Percentiles rank a stretch among this genome's conserved stretches.
Conservation (phyloP, 306 rosid species). For the Amphicarpaea edgeworthii region DNA sequence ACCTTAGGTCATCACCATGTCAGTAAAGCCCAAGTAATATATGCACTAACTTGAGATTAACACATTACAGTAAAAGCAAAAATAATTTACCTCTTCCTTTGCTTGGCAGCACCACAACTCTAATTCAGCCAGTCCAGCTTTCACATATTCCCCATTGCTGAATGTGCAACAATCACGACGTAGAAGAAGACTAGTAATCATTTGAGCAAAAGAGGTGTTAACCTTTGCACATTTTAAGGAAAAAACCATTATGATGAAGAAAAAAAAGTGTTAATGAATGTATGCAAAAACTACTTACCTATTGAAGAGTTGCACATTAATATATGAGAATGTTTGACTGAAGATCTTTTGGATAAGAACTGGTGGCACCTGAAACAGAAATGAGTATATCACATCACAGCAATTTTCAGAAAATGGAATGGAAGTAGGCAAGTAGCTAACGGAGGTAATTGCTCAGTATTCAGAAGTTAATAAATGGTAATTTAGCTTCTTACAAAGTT, state of each 20-base stretch:
- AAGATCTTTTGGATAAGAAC: constrained; percentile 87
- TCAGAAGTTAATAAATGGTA: constrained; percentile 17
- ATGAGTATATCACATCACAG: constrained; percentile 2
- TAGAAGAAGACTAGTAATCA: constrained; percentile 78
- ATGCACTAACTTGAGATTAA: not conserved
- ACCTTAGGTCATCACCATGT: constrained; percentile 3
- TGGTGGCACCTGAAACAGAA: constrained; percentile 81
- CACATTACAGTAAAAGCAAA: not conserved
- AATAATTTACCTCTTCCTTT: constrained; percentile 70
- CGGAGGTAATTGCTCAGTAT: constrained; percentile 27
- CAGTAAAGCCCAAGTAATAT: not conserved
- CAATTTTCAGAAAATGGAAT: constrained; percentile 22
- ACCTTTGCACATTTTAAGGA: constrained; percentile 22
- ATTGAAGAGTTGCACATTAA: constrained; percentile 94
- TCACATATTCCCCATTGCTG: constrained; percentile 94
- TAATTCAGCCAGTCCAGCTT: constrained; percentile 93
- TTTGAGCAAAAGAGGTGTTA: constrained; percentile 4
- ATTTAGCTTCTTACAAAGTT: constrained; percentile 69
- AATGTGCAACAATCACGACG: constrained; percentile 98
- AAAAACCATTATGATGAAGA: constrained; percentile 14
- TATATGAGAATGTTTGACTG: constrained; percentile 80
- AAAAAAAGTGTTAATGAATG: not conserved
- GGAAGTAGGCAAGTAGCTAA: constrained; percentile 31
- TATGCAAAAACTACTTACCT: constrained; percentile 60
- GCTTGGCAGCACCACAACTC: constrained; percentile 94